These are phyloP conservation scores for Darksidea phi DNA, from an alignment of 495 filamentous ascomycete genomes.

Conservation along the genomic window DNA sequence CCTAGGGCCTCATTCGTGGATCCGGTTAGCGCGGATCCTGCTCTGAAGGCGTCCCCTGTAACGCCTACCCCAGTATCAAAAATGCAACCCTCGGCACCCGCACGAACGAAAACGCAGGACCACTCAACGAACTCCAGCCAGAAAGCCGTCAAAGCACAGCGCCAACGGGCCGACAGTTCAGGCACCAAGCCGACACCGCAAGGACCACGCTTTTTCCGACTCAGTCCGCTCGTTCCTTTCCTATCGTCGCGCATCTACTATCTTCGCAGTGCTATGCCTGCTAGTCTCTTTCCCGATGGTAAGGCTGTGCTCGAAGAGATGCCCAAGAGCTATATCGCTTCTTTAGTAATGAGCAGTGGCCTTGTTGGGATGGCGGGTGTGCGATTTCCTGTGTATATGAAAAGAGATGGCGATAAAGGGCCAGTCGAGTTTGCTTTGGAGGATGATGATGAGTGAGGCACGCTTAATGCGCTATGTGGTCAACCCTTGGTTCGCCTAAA, in stretches of 20 bases:
- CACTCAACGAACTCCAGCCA: not conserved
- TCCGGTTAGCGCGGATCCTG: not conserved
- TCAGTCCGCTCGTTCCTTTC: slow-evolving; percentile 22
- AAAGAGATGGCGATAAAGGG: slow-evolving; percentile 9
- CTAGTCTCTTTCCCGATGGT: slow-evolving; percentile 6
- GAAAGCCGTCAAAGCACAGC: slow-evolving; percentile 1
- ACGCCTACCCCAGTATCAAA: not conserved
- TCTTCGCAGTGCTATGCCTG: slow-evolving; percentile 9
- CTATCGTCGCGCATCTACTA: slow-evolving; percentile 21
- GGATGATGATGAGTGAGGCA: not conserved
- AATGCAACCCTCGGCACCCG: not conserved
- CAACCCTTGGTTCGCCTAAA: too few relatives aligned
- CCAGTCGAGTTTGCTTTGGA: slow-evolving; percentile 16
- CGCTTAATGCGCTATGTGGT: too few relatives aligned
- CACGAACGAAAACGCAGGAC: not conserved
- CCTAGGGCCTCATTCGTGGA: slow-evolving; percentile 8
- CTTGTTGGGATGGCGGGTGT: slow-evolving; percentile 24
- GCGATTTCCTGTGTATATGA: slow-evolving; percentile 18
- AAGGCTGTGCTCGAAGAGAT: slow-evolving; percentile 19
- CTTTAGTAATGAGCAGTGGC: slow-evolving; percentile 25
- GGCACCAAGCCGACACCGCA: not conserved
- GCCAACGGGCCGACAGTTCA: slow-evolving; percentile 4
- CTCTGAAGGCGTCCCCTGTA: not conserved
- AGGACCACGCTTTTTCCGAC: slow-evolving; percentile 26
- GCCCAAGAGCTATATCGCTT: slow-evolving; percentile 17